Evolutionary conservation across 495 filamentous ascomycete genomes (phyloP).

Genomic region (Cudoniella acicularis): DNA sequence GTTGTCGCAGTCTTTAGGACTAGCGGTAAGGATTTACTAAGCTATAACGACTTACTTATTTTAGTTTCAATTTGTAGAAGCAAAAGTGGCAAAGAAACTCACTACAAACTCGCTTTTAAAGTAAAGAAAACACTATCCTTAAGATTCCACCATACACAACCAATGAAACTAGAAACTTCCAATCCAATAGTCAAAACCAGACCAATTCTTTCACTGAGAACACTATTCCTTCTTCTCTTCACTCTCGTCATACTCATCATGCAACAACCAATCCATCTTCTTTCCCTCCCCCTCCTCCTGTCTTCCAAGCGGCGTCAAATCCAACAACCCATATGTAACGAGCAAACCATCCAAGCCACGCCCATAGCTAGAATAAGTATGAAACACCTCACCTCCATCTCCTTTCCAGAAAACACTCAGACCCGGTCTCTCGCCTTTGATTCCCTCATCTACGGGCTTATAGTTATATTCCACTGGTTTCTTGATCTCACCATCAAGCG

Average conservation of each 20-base stretch:
- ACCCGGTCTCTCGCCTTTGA: constrained; percentile 33
- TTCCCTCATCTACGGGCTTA: constrained; percentile 18
- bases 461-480: constrained; percentile 24
- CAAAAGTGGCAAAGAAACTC: too few relatives aligned
- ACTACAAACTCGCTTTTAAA: too few relatives aligned
- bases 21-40: too few relatives aligned
- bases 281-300: constrained; percentile 24
- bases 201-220: too few relatives aligned
- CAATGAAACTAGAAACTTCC: too few relatives aligned
- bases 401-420: constrained; percentile 35
- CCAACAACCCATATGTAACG: constrained; percentile 25
- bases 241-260: constrained; percentile 23
- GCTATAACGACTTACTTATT: too few relatives aligned
- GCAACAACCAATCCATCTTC: constrained; percentile 5
- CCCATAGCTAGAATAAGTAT: constrained; percentile 38
- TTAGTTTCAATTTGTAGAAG: too few relatives aligned
- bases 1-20: too few relatives aligned
- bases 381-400: constrained; percentile 34
- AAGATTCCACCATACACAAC: too few relatives aligned
- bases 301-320: constrained; percentile 32
- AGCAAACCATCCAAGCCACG: constrained; percentile 35
- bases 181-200: too few relatives aligned
- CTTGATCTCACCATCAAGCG: constrained; percentile 24
- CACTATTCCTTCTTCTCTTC: too few relatives aligned
- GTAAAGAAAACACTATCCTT: too few relatives aligned